Percentiles rank a stretch among this genome's conserved stretches.
phyloP scores from a whole-genome alignment of 768 basidiomycete genomes.

The Tricholomella constricta region DNA sequence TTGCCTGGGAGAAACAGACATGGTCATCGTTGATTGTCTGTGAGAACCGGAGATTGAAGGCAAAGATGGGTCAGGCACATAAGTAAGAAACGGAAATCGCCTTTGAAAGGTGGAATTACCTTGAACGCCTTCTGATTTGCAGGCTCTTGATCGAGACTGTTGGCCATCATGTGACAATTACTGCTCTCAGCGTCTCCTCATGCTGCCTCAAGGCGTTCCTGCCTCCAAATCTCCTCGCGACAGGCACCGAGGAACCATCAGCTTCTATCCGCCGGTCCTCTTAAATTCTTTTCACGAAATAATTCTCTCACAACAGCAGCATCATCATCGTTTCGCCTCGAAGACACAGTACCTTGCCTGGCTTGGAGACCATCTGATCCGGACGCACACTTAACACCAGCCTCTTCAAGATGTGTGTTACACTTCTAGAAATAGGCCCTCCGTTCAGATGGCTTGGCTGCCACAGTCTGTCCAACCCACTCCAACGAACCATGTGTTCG shows the following conservation, averaged over 20 bases:
- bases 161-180: slow-evolving; percentile 10
- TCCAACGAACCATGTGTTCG: not conserved
- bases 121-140: slow-evolving; percentile 9
- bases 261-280: slow-evolving; percentile 4
- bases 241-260: slow-evolving; percentile 36
- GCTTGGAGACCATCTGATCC: slow-evolving; percentile 16
- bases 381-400: not conserved
- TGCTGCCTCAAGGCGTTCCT: not conserved
- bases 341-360: not conserved
- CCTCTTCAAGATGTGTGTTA: not conserved
- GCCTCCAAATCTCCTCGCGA: not conserved
- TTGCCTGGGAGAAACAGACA: slow-evolving; percentile 32
- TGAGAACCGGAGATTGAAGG: slow-evolving; percentile 25
- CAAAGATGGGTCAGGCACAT: slow-evolving; percentile 20
- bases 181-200: not conserved
- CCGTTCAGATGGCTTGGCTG: not conserved
- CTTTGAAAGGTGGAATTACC: not conserved
- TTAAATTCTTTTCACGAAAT: not conserved
- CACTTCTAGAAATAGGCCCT: slow-evolving; percentile 1
- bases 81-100: slow-evolving; percentile 14
- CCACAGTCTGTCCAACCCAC: slow-evolving; percentile 3
- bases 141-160: slow-evolving; percentile 10
- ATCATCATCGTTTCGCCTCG: not conserved
- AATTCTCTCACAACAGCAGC: not conserved
- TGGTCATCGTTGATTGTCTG: slow-evolving; percentile 23